Conservation (phyloP, 2,329 filamentous ascomycete genomes). For the Knufia fluminis region DNA sequence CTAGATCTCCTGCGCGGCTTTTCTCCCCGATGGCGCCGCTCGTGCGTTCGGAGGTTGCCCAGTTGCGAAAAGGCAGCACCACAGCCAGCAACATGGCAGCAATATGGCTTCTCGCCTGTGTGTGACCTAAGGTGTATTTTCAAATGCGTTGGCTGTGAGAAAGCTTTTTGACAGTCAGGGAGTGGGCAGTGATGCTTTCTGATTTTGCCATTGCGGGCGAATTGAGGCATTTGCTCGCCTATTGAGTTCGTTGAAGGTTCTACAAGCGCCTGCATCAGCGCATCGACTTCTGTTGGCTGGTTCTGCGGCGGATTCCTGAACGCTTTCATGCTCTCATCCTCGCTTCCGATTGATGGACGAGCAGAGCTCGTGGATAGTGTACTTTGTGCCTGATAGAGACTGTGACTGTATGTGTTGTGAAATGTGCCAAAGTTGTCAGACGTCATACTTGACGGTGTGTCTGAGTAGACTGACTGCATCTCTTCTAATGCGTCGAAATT, state of each 20-base stretch:
- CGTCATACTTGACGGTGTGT: slow-evolving; percentile 19
- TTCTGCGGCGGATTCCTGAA: slow-evolving; percentile 48
- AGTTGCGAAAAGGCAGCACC: slow-evolving; percentile 76
- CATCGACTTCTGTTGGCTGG: slow-evolving; percentile 62
- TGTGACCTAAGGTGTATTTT: slow-evolving; percentile 83
- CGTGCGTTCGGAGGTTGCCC: slow-evolving; percentile 82
- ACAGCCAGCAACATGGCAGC: slow-evolving; percentile 64
- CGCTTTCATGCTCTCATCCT: slow-evolving; percentile 21
- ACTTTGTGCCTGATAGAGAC: background rate
- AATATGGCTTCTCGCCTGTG: slow-evolving; percentile 79
- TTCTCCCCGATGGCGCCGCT: slow-evolving; percentile 78
- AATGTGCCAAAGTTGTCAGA: slow-evolving; percentile 11
- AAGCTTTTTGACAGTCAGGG: slow-evolving; percentile 67
- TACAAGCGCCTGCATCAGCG: slow-evolving; percentile 81
- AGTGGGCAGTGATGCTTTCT: slow-evolving; percentile 64
- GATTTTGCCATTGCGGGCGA: slow-evolving; percentile 28
- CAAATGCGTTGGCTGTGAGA: slow-evolving; percentile 85
- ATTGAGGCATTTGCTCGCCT: slow-evolving; percentile 31
- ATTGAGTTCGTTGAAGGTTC: slow-evolving; percentile 25
- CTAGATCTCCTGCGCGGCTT: slow-evolving; percentile 4
- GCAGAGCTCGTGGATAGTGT: background rate
- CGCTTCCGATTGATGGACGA: background rate
- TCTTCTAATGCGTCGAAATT: slow-evolving; percentile 13
- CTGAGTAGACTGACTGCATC: slow-evolving; percentile 19
- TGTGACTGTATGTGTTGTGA: background rate